phyloP scores from a whole-genome alignment of 345 rosid species.

The Physaria fendleri region DNA sequence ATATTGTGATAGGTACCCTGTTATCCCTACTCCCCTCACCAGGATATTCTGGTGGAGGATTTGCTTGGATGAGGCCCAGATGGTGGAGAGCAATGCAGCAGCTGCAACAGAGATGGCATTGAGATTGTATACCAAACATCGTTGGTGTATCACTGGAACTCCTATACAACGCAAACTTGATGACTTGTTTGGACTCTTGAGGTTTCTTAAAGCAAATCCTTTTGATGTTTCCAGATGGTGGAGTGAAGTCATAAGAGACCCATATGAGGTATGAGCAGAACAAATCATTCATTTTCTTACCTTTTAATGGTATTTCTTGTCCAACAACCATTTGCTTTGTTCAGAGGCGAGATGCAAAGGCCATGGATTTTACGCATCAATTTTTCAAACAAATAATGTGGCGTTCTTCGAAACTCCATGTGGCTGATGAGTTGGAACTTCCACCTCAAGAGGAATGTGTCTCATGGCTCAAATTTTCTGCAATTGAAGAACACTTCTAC shows the following conservation, averaged over 20 bases:
- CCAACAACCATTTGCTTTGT: conserved; percentile 17
- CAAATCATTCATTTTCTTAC: background rate
- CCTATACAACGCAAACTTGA: conserved; percentile 93
- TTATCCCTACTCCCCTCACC: conserved; percentile 78
- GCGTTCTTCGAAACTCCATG: conserved; percentile 89
- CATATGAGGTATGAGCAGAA: conserved; percentile 62
- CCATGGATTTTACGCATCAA: conserved; percentile 71
- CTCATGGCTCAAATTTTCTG: conserved; percentile 83
- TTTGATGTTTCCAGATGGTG: conserved; percentile 84
- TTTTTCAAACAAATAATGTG: conserved; percentile 84
- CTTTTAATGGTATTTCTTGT: conserved; percentile 2
- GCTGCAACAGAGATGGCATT: conserved; percentile 97
- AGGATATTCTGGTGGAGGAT: conserved; percentile 97
- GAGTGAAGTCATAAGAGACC: conserved; percentile 81
- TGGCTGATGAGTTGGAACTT: conserved; percentile 86
- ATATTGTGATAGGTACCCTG: conserved; percentile 70
- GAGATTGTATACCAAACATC: conserved; percentile 66
- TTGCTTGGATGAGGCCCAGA: conserved; percentile 98
- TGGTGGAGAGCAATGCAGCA: conserved; percentile 94
- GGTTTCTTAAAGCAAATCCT: conserved; percentile 77
- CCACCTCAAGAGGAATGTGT: conserved; percentile 90
- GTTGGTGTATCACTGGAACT: conserved; percentile 97
- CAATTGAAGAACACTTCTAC: conserved; percentile 90
- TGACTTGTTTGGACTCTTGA: conserved; percentile 81
- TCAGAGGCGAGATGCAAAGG: conserved; percentile 65